phyloP scores from a whole-genome alignment of 176 grass and related monocot species.

The Pontederia paniculata region DNA sequence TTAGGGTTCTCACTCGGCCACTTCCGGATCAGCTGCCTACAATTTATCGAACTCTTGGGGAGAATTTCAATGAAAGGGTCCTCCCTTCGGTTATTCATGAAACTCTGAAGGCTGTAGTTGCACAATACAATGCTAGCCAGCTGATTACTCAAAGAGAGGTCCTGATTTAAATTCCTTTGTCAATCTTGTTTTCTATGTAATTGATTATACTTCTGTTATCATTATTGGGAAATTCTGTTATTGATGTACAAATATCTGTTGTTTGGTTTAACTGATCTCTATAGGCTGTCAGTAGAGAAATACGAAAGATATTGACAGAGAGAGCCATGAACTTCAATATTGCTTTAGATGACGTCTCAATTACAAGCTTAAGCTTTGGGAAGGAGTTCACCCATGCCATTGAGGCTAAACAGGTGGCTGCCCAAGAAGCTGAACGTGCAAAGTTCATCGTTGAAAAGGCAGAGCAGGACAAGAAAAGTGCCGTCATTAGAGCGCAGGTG shows the following conservation, averaged over 20 bases:
- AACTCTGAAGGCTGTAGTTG: slow-evolving; percentile 4
- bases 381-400: slow-evolving; percentile 95
- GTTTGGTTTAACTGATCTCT: slow-evolving; percentile 11
- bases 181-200: too few species aligned
- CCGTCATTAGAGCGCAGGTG: slow-evolving; percentile 76
- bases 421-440: slow-evolving; percentile 69
- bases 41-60: neutral
- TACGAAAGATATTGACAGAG: slow-evolving; percentile 84
- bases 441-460: slow-evolving; percentile 82
- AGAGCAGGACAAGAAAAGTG: slow-evolving; percentile 72
- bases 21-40: neutral
- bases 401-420: slow-evolving; percentile 89
- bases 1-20: slow-evolving; percentile 1
- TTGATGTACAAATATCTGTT: neutral
- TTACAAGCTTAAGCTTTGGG: slow-evolving; percentile 81
- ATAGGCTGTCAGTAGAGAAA: slow-evolving; percentile 90
- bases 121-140: slow-evolving; percentile 11
- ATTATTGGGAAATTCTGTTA: too few species aligned
- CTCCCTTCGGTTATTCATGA: slow-evolving; percentile 7
- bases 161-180: too few species aligned
- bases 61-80: slow-evolving; percentile 7
- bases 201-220: too few species aligned
- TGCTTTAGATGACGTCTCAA: slow-evolving; percentile 89
- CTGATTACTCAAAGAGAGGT: slow-evolving; percentile 15
- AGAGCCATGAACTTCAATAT: slow-evolving; percentile 90